Evolutionary conservation across 495 filamentous ascomycete genomes (phyloP), one percentile per base, ranked within the genome.

Genomic region (Hypoxylon lienhwacheense): DNA sequence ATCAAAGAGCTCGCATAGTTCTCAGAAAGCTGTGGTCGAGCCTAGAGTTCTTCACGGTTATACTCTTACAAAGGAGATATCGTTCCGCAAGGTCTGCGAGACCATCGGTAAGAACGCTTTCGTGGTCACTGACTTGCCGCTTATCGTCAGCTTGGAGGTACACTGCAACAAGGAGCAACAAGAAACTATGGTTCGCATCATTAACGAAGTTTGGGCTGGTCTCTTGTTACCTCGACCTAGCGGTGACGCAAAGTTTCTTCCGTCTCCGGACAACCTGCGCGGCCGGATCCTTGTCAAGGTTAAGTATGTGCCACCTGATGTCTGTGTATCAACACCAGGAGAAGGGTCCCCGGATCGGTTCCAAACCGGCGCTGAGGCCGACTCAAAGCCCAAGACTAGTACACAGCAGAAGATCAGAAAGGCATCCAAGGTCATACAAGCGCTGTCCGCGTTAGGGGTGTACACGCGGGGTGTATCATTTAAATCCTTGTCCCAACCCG

Each of bases 241-340:
- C 7, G 71, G 77, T 11, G 71, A 80, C 6, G 68, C 69, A 19
- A 64, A 69, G 15, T 61, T 59, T 4, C 77, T 95, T 6, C 92
- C 92, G 0, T 66, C 79, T 0, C 83, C 89, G 0, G 77, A 70
- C 10, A 78, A 86, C 11, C 66, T 97, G 47, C 77, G 79, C 34
- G 73, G 80, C 17, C 92, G 88, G 71, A 96, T 97, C 53, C 73
- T 97, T 22, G 82, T 97, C 70, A 97, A 97, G 73, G 90, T 91
- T 28, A 95, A 95, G 67, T 85, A 85, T 45, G 77, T 79, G 2
- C 73, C 82, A 22, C 69, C 80, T 0, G 66, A 75, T 5, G 57
- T 53, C 0, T 60, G 66, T 15, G 63, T 69, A n/a, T 61, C 65
- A 7, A 19, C 54, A 26, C 12, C 65, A 63, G 44, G 72, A 58